Conservation (phyloP, 495 filamentous ascomycete genomes). For the Penicillium canescens region DNA sequence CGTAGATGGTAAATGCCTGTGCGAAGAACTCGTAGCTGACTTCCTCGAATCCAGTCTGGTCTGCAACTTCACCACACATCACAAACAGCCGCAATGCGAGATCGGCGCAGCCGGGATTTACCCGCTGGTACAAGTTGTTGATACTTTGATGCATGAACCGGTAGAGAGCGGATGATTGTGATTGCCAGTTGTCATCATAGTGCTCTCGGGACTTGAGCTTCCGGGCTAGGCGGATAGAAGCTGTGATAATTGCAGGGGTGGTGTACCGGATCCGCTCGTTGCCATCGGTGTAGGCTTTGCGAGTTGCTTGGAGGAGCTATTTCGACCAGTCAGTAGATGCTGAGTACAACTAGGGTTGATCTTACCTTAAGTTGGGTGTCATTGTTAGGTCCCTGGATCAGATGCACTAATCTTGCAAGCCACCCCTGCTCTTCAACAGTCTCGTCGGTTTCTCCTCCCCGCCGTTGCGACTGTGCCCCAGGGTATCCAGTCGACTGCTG, state of each 20-base stretch:
- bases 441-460: conserved; percentile 82
- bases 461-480: conserved; percentile 65
- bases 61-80: conserved; percentile 88
- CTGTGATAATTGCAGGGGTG: conserved; percentile 88
- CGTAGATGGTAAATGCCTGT: conserved; percentile 97
- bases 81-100: conserved; percentile 86
- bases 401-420: conserved; percentile 87
- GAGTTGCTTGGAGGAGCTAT: conserved; percentile 80
- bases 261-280: conserved; percentile 96
- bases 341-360: background rate
- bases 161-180: conserved; percentile 84
- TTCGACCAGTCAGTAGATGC: conserved; percentile 25
- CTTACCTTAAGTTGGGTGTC: conserved; percentile 85
- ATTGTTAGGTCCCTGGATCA: conserved; percentile 80
- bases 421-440: conserved; percentile 97
- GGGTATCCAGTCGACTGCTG: conserved; percentile 84
- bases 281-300: conserved; percentile 86
- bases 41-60: conserved; percentile 91
- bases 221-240: conserved; percentile 83
- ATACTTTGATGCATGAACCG: conserved; percentile 90
- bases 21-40: conserved; percentile 98
- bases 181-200: conserved; percentile 91
- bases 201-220: conserved; percentile 90
- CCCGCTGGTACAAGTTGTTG: conserved; percentile 85
- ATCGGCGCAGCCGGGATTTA: conserved; percentile 79